Evolutionary conservation across 1,284 basidiomycete genomes (phyloP).

Genomic region (Fomes fomentarius): DNA sequence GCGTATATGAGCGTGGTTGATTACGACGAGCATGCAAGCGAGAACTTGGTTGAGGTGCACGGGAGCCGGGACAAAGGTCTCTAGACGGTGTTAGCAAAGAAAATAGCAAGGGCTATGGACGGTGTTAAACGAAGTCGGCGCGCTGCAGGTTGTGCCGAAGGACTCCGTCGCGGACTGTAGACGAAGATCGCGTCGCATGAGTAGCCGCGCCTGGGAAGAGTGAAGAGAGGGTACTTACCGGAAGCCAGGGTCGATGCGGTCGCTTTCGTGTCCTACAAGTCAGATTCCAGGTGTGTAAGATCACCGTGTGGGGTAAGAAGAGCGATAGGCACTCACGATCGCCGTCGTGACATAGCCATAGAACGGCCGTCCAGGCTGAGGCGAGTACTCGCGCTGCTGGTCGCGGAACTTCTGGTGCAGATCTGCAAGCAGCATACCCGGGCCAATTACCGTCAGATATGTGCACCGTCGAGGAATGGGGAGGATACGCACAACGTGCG

Average conservation of each 20-base stretch:
- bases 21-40: too few relatives aligned
- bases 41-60: too few relatives aligned
- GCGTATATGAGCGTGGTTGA: too few relatives aligned
- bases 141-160: constrained; percentile 52
- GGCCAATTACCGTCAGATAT: too few relatives aligned
- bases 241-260: constrained; percentile 43
- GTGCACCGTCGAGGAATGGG: too few relatives aligned
- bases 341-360: constrained; percentile 68
- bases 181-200: not conserved
- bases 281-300: not conserved
- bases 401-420: constrained; percentile 68
- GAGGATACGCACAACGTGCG: constrained; percentile 57
- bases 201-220: not conserved
- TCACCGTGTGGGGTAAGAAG: not conserved
- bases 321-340: constrained; percentile 45
- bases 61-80: too few relatives aligned
- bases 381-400: constrained; percentile 50
- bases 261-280: constrained; percentile 44
- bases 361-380: constrained; percentile 44
- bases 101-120: too few relatives aligned
- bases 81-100: too few relatives aligned
- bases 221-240: constrained; percentile 29
- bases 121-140: constrained; percentile 29
- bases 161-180: constrained; percentile 58
- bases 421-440: constrained; percentile 51